Evolutionary conservation across 192 early-diverging fungal genomes (phyloP), one percentile per base, ranked within the genome.

Genomic region (Gigaspora rosea): DNA sequence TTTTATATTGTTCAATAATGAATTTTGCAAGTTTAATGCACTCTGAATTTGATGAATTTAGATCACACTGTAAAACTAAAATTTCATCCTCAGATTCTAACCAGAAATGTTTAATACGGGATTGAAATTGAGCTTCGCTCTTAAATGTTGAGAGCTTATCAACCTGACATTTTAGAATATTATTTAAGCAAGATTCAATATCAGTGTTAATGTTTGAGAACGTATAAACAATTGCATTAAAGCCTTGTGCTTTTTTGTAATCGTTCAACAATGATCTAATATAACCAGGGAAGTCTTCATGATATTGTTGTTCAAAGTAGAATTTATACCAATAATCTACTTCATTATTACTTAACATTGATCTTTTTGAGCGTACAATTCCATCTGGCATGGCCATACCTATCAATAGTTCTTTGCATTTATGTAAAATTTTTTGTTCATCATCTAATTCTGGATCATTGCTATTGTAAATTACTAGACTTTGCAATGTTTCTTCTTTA

Each of bases 111-210:
- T 71, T 67, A 33, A 78, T 50, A 15, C 76, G 22, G 27, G 15
- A 27, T 46, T 46, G 46, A 18, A 71, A 20, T 41, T 78, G 76
- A 15, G 41, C 52, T 18, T 78, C 76, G 22, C 11, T 48, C 13
- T 71, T 78, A n/a, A 78, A 78, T 15, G 57, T 67, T 57, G 54
- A 57, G 8, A 78, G 46, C 16, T 78, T 71, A 46, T 78, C 67
- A 16, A 78, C 70, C 52, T 73, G 51, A 47, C 67, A 57, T 22
- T 12, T 73, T 27, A 73, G 15, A 4, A 20, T 5, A 54, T 32
- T 32, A 18, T 54, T 8, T 48, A 70, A 51, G 16, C 76, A 69
- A 20, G 16, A 27, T 32, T 65, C 66, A 4, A 69, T 9, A 51
- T 54, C 49, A 12, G 54, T 50, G 48, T 69, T 77, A 51, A 69